Evolutionary conservation across 495 filamentous ascomycete genomes (phyloP).

Genomic region (Sordaria brevicollis): DNA sequence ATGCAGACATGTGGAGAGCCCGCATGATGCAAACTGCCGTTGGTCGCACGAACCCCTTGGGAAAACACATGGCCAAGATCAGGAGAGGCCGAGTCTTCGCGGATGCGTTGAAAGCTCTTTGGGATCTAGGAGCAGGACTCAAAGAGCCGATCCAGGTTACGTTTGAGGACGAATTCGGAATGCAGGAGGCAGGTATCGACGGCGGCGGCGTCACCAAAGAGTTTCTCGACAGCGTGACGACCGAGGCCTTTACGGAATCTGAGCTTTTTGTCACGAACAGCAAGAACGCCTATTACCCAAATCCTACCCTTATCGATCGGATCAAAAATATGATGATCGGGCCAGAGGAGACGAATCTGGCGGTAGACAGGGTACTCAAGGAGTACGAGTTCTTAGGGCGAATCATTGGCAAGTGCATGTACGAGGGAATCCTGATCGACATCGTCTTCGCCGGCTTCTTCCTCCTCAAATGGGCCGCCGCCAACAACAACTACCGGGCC

Average conservation of each 20-base stretch:
- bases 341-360: slow-evolving; percentile 42
- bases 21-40: slow-evolving; percentile 27
- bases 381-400: slow-evolving; percentile 89
- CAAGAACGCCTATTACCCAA: slow-evolving; percentile 83
- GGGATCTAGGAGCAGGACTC: slow-evolving; percentile 65
- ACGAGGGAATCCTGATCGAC: slow-evolving; percentile 94
- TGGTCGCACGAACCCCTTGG: slow-evolving; percentile 30
- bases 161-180: slow-evolving; percentile 86
- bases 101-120: slow-evolving; percentile 80
- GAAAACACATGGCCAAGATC: slow-evolving; percentile 72
- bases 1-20: slow-evolving; percentile 67
- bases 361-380: slow-evolving; percentile 28
- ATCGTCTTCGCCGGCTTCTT: slow-evolving; percentile 93
- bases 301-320: slow-evolving; percentile 70
- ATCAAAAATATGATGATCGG: slow-evolving; percentile 8
- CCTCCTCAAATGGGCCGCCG: slow-evolving; percentile 77
- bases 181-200: slow-evolving; percentile 87
- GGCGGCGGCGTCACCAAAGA: slow-evolving; percentile 97
- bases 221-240: slow-evolving; percentile 84
- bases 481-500: slow-evolving; percentile 65
- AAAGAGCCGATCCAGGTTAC: slow-evolving; percentile 98
- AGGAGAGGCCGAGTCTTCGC: slow-evolving; percentile 70
- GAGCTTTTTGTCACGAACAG: slow-evolving; percentile 72
- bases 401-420: slow-evolving; percentile 92
- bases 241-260: slow-evolving; percentile 61